phyloP scores from a whole-genome alignment of 768 basidiomycete genomes.

The Punctularia strigosozonata region DNA sequence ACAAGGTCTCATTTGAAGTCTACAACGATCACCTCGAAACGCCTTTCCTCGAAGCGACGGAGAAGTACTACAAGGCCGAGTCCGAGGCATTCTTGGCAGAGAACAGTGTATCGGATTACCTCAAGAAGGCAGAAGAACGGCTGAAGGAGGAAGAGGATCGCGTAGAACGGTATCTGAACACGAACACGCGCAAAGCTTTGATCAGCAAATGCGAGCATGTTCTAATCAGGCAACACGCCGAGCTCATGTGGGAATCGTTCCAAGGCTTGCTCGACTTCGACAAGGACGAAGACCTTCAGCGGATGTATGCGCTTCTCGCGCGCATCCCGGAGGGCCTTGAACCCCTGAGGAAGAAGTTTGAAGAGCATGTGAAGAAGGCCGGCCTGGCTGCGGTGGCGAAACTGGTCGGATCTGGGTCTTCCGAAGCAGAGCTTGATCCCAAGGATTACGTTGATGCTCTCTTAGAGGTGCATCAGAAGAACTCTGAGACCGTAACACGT shows the following conservation, averaged over 20 bases:
- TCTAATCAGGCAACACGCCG: conserved; percentile 78
- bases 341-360: conserved; percentile 84
- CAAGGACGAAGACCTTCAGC: conserved; percentile 87
- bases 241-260: conserved; percentile 88
- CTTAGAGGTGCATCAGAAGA: conserved; percentile 86
- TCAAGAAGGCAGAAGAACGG: conserved; percentile 90
- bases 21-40: conserved; percentile 86
- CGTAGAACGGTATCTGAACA: conserved; percentile 88
- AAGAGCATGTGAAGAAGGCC: conserved; percentile 88
- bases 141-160: conserved; percentile 91
- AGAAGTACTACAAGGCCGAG: conserved; percentile 86
- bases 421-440: conserved; percentile 63
- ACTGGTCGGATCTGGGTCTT: conserved; percentile 41
- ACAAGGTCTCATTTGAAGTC: conserved; percentile 86
- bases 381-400: conserved; percentile 76
- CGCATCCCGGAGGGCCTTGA: conserved; percentile 87
- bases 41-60: conserved; percentile 82
- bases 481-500: conserved; percentile 75
- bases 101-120: conserved; percentile 86
- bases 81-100: conserved; percentile 82
- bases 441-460: conserved; percentile 92
- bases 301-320: conserved; percentile 89
- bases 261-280: conserved; percentile 84
- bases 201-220: conserved; percentile 83
- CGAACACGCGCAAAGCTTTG: conserved; percentile 73